Conservation (phyloP, 345 rosid genomes). For the Arabidopsis thaliana region TAIR10.1 NC_003076.8:6810001-6810500, state of each 20-base stretch:
- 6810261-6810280: neutral
- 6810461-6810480: slow-evolving; percentile 61
- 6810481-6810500: slow-evolving; percentile 93
- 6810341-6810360: slow-evolving; percentile 85
- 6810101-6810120: slow-evolving; percentile 84
- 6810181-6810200: slow-evolving; percentile 65
- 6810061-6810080: slow-evolving; percentile 62
- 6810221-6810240: neutral
- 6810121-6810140: slow-evolving; percentile 66
- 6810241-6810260: neutral
- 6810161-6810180: slow-evolving; percentile 83
- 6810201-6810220: neutral
- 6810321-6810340: neutral
- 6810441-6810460: slow-evolving; percentile 66
- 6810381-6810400: slow-evolving; percentile 87
- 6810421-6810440: slow-evolving; percentile 66
- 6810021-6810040: neutral
- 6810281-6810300: neutral
- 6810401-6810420: slow-evolving; percentile 94
- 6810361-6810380: slow-evolving; percentile 88
- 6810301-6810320: neutral
- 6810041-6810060: slow-evolving; percentile 16
- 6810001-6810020: neutral
- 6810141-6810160: slow-evolving; percentile 89
- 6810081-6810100: slow-evolving; percentile 91